These are phyloP conservation scores for Alternaria conjuncta DNA, from an alignment of 2,329 filamentous ascomycete genomes.

Conservation along the genomic window DNA sequence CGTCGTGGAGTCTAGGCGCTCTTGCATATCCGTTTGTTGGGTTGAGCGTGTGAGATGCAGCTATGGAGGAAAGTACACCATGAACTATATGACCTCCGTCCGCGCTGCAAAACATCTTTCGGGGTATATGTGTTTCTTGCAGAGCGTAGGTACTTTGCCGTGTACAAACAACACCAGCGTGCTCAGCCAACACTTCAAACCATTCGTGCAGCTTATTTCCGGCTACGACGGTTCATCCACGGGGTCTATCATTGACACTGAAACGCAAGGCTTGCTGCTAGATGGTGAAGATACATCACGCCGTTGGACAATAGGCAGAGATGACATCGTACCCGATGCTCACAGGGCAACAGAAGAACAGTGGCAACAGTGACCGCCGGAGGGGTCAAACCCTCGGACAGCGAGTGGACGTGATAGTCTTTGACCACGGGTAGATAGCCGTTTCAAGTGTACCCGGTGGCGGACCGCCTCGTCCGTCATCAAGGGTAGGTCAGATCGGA, in stretches of 20 bases:
- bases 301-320: too few relatives aligned
- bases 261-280: background rate
- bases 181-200: background rate
- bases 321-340: background rate
- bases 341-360: background rate
- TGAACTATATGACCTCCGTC: background rate
- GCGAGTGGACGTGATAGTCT: background rate
- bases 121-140: background rate
- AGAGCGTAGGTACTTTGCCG: background rate
- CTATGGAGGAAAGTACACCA: background rate
- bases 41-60: background rate
- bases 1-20: slow-evolving; percentile 25
- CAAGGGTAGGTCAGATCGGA: background rate
- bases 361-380: background rate
- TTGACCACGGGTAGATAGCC: background rate
- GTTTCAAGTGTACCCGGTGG: background rate
- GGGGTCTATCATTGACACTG: background rate
- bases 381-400: background rate
- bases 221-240: background rate
- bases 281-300: background rate
- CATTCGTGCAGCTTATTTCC: background rate
- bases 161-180: background rate
- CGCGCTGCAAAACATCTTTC: background rate
- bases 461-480: background rate
- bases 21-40: slow-evolving; percentile 30